Evolutionary conservation across 2,329 filamentous ascomycete genomes (phyloP), one percentile per base, ranked within the genome.

Genomic region (Fusarium tuaranense): DNA sequence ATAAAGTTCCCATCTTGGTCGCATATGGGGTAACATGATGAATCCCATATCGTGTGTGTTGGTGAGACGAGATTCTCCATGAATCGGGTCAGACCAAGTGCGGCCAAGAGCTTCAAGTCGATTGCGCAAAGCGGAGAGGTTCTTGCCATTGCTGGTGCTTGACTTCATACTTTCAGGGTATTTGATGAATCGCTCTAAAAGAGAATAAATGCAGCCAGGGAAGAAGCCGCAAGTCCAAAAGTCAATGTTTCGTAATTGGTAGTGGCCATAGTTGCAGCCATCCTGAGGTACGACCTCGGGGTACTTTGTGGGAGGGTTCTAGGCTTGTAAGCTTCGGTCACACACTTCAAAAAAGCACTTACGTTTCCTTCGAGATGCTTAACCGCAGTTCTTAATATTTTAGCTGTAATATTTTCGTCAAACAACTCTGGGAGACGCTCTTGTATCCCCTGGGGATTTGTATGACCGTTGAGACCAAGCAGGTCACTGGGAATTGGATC

Each of bases 1-100:
- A 0, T 82, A 85, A 8, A 88, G 78, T 38, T 87, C 85, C 84
- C 84, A 89, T 81, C 30, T 84, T 82, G 2, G 87, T 74, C 6
- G 85, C 84, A 0, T 58, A 39, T 58, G 55, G 5, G 87, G 87
- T 48, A 85, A 82, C 6, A 88, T 83, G 44, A 89, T 89, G 73
- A 90, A 89, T 0, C 87, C 87, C 70, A 90, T 83, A 60, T 89
- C 88, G 66, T 90, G 88, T 0, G 87, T 89, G 68, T 88, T 86
- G 7, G 82, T 88, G 27, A 85, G 83, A 70, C 70, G 78, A 18
- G 82, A 76, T 78, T 84, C 85, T n/a, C 68, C 74, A 57, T 84
- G 62, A 7, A 59, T 36, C 12, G 71, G 69, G n/a, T 32, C 39
- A 7, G 71, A 65, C 69, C 69, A 70, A 25, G 70, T 30, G 61